Evolutionary conservation across 1,284 basidiomycete genomes (phyloP), one percentile per base, ranked within the genome.

Genomic region (Puccinia horiana): DNA sequence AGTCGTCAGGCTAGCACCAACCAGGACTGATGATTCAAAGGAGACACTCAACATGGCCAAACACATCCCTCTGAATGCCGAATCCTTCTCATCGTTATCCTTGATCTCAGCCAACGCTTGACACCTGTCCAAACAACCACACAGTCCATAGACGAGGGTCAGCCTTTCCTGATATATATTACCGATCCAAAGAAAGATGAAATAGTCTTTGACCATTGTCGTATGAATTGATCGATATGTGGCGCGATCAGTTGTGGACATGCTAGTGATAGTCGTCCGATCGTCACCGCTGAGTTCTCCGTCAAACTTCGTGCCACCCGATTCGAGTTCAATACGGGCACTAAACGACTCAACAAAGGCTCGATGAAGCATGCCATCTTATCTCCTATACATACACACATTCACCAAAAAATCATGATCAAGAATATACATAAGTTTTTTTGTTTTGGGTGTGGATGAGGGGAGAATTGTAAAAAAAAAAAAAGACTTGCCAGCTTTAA

Each of bases 81-180:
- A 97, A 86, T 98, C 97, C 88, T 99, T 99, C 89, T 99, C 97
- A 85, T 99, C 96, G 86, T 99, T 99, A 87, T 99, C 97, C 85
- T 97, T 93, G 87, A 99, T 99, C 87, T 99, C 97, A 88, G 96
- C 96, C 82, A 99, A 88, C 11, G 96, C 95, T 85, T 95, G 93
- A 88, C 96, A 98, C 86, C 86, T 86, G 73, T 54, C 2, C 29
- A 32, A 35, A 58, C 63, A 26, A 40, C 23, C 26, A 9, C n/a
- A 29, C 56, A 8, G n/a, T n/a, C 23, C 56, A 58, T n/a, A 74
- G 32, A 11, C 47, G n/a, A 18, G 77, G n/a, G 16, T 16, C 8
- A 47, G 44, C 16, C 44, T 8, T 47, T 35, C 52, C 16, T 44
- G 23, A 20, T 12, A 29, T 14, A 16, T 11, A 61, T 49, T 40